phyloP scores from a whole-genome alignment of 352 stramenopile genomes.

The Phytophthora tubulina region DNA sequence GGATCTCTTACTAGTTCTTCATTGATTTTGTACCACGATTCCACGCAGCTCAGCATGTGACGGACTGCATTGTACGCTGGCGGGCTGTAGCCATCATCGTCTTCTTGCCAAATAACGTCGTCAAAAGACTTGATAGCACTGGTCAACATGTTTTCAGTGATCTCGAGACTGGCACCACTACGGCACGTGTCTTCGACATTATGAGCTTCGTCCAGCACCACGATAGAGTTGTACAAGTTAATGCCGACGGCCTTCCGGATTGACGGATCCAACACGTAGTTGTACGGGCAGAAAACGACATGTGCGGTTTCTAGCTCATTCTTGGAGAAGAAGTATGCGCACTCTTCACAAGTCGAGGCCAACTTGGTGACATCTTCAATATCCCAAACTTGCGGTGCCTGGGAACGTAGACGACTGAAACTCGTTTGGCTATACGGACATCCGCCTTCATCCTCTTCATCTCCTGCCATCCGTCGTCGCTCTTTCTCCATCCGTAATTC shows the following conservation, averaged over 20 bases:
- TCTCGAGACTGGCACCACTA: conserved; percentile 70
- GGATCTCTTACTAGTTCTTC: conserved; percentile 35
- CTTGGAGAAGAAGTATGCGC: conserved; percentile 76
- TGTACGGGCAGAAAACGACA: conserved; percentile 89
- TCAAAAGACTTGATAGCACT: conserved; percentile 70
- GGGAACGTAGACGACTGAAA: conserved; percentile 39
- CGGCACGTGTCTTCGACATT: conserved; percentile 90
- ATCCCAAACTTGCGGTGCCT: conserved; percentile 74
- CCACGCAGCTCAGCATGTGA: conserved; percentile 55
- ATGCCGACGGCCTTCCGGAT: conserved; percentile 77
- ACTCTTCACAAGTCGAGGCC: conserved; percentile 69
- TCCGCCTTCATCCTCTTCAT: conserved; percentile 45
- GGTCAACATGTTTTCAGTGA: conserved; percentile 58
- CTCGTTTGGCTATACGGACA: conserved; percentile 69
- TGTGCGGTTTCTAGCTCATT: conserved; percentile 60
- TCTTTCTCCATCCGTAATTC: conserved; percentile 42
- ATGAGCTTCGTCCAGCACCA: conserved; percentile 89
- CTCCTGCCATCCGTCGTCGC: conserved; percentile 10
- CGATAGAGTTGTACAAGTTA: conserved; percentile 71
- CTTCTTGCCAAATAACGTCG: conserved; percentile 64
- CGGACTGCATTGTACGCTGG: conserved; percentile 53
- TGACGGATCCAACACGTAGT: conserved; percentile 82
- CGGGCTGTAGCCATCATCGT: conserved; percentile 14
- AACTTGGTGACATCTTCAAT: conserved; percentile 79
- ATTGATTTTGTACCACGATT: conserved; percentile 57